phyloP scores from a whole-genome alignment of 768 basidiomycete species.

The Hypholoma sublateritium region DNA sequence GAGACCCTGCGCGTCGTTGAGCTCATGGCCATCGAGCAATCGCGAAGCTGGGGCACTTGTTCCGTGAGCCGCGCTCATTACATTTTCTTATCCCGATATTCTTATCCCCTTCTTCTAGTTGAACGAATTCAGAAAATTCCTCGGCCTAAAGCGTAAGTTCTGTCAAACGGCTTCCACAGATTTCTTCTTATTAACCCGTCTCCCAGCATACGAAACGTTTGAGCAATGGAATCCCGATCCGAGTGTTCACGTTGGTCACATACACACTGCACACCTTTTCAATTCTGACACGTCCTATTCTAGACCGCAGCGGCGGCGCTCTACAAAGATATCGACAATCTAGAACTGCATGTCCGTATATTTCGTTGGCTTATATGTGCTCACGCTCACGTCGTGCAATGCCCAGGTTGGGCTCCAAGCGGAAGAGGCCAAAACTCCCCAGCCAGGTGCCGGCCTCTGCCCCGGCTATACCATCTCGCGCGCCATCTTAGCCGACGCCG shows the following conservation, averaged over 20 bases:
- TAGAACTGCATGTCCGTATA: conserved; percentile 69
- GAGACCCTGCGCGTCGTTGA: conserved; percentile 66
- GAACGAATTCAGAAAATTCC: conserved; percentile 73
- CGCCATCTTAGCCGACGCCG: conserved; percentile 81
- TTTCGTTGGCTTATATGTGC: not conserved
- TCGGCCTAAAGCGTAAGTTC: conserved; percentile 63
- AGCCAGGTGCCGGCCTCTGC: conserved; percentile 73
- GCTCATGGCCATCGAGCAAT: conserved; percentile 66
- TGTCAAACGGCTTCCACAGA: not conserved
- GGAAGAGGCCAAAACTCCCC: conserved; percentile 65
- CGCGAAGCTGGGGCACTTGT: conserved; percentile 69
- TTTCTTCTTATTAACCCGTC: not conserved
- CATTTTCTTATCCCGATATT: conserved; percentile 3
- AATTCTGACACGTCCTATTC: not conserved
- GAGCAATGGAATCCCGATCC: conserved; percentile 71
- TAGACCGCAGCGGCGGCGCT: conserved; percentile 64
- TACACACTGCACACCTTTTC: not conserved
- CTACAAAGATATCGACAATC: conserved; percentile 72
- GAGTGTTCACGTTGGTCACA: conserved; percentile 47
- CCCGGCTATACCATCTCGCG: conserved; percentile 84
- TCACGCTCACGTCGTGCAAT: not conserved
- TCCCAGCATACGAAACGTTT: conserved; percentile 59
- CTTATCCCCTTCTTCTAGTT: conserved; percentile 33
- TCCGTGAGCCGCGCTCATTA: conserved; percentile 44
- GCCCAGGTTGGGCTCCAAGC: conserved; percentile 64